Evolutionary conservation across 768 basidiomycete species (phyloP), one percentile per base, ranked within the genome.

Genomic region (Royoungia palumana): DNA sequence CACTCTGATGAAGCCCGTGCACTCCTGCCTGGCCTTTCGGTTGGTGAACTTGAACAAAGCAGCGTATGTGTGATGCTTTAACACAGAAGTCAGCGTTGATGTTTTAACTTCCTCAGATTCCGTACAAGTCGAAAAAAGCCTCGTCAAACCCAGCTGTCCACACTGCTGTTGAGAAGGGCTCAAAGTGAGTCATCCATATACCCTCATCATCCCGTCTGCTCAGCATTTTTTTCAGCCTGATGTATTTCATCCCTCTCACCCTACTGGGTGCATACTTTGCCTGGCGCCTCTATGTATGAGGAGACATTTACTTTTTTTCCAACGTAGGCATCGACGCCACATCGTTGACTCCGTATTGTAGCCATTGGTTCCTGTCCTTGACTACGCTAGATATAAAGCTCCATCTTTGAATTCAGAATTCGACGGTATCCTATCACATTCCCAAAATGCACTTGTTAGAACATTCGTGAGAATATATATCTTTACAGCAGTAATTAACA

Each of bases 1-100:
- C 96, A 98, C 79, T 97, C 94, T 1, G 95, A 98, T 59, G 96
- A 99, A 72, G 96, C 96, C 21, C 85, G 96, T 44, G 86, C 77
- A 12, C 78, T 94, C 50, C 77, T 98, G 44, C 81, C 80, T 16
- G 83, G 70, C 56, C 81, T 96, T 79, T 72, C 82, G 35, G 75
- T 96, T 44, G 94, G 94, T 45, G 81, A 88, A 1, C 90, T 94
- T 57, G 87, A 89, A 64, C 75, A 85, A 59, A 75, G 72, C 58
- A 76, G 75, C 41, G 87, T 88, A 65, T 68, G 81, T 73, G 28
- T 12, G 10, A 4, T 25, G 9, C 24, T 6, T 32, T 49, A 6
- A n/a, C 14, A 27, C 35, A 19, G 46, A 35, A 36, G 52, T 41
- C 14, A 21, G 24, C 34, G 51, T 35, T 44, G 19, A 50, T 45